Base-by-base conservation (phyloP, 2,329 filamentous ascomycete species). In the Xylaria sp. region DNA sequence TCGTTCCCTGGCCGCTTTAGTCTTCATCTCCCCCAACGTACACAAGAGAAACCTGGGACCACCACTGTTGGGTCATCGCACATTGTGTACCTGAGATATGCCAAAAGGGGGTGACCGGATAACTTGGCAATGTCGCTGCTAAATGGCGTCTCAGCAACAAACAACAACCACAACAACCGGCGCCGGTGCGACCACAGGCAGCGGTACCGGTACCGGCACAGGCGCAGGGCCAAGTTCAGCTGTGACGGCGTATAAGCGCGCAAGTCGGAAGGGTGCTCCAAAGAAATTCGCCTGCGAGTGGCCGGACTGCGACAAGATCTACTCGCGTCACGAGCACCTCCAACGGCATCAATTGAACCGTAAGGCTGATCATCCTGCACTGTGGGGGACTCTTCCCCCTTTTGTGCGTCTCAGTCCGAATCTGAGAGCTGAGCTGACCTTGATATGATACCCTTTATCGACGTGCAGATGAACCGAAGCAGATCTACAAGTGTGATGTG, bases 341-440 rank as follows among this genome's bases (percentile, higher is more conserved):
- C 93, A 94, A 81, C 85, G 92, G 59, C 92, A 95, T 81, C 91
- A 94, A 82, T 79, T 95, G 77, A 95, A 95, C 78, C 92, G 92
- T 94, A 85, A 58, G 56, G 64, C 46, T 50, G 58, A 63, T 54
- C 55, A 37, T 25, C 7, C 54, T 65, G 54, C 66, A 59, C 58
- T 65, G 58, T 67, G 72, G 70, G 28, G 52, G 50, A 37, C 34
- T 37, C 6, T 56, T 66, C 23, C 55, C 20, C 52, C 18, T 28
- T 32, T 41, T 28, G 28, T 28, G 9, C 9, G 44, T 25, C 34
- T 23, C 61, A 69, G 68, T 20, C 15, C 15, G 41, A n/a, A 15
- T 6, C 41, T 37, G 1, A 37, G 66, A 15, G 18, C 41, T 37
- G 3, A 37, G 66, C 68, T 69, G 68, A 70, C 70, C 12, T 20